Evolutionary conservation across 1,284 basidiomycete species (phyloP), one percentile per base, ranked within the genome.

Genomic region (Anthracocystis setariae): DNA sequence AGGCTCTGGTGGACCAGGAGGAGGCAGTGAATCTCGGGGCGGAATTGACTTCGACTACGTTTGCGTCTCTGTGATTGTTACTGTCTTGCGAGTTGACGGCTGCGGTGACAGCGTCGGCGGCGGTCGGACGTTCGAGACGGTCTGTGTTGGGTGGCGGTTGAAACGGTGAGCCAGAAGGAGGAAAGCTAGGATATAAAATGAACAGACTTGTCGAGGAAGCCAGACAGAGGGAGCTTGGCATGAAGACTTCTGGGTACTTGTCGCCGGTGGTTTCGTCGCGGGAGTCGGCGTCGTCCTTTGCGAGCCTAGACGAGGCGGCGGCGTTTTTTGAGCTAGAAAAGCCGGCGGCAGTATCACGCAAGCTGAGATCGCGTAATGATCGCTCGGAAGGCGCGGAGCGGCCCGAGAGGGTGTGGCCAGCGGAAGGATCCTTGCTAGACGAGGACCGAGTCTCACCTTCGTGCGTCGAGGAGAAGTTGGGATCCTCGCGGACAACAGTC

Each of bases 401-500:
- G n/a, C 57, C 57, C 2, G 60, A 45, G 17, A 60, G 45, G 21
- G 49, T 45, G 29, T 57, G 52, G 1, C 48, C 42, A 25, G 55
- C 43, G n/a, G 46, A 38, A 13, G 42, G 20, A 10, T 59, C 61
- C 35, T 27, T 49, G 29, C 54, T 63, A 46, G 61, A 49, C 3
- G 56, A 48, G 5, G 52, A 35, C 8, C 62, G 47, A n/a, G 57
- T 38, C 18, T 59, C 69, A 33, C 46, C 56, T 37, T 69, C 70
- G 23, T 62, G 54, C 39, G 48, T 60, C 8, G 62, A 65, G 7
- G 68, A 56, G 37, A 71, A 71, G 44, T 42, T 60, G 40, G 67
- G 48, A 18, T 81, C 78, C n/a, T 81, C 80, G 17, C 78, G 51
- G 20, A 65, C 75, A 1, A 76, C 74, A 8, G 70, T 77, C 55